Evolutionary conservation across 2,329 filamentous ascomycete species (phyloP), one percentile per base, ranked within the genome.

Genomic region (Pseudogymnoascus sp.): DNA sequence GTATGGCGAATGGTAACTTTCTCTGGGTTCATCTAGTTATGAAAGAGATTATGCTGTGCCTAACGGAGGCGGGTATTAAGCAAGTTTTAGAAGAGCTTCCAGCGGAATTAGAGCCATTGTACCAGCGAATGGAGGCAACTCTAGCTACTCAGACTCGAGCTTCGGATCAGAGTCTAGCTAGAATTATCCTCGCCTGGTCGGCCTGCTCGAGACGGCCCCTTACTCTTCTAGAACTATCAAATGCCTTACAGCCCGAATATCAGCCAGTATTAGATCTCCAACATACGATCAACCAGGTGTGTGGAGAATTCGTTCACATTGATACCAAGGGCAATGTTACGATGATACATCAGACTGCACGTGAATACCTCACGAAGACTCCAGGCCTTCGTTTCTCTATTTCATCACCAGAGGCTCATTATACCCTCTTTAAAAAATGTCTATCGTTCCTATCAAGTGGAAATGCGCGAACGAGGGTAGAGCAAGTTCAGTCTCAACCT

Each of bases 331-430:
- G 62, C 1, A 67, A 67, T 2, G 65, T 74, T 6, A 58, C 66
- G 5, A 63, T 75, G 60, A 66, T 75, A 2, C 74, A 76, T 54
- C 65, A 74, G 37, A 74, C 74, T 0, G 73, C 73, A 2, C 67
- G 70, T 18, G 73, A 74, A 30, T 75, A 74, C 60, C 59, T 75
- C 6, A 41, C n/a, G 20, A 14, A 38, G 18, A 37, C 43, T 38
- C 25, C 25, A 22, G 36, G 16, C 38, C 18, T 33, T 57, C 59
- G 37, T 50, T 50, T 14, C 2, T 30, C 16, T n/a, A n/a, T n/a
- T n/a, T n/a, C n/a, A n/a, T n/a, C n/a, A 50, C 20, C 20, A 30
- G 20, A 50, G 11, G 6, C 28, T 12, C 20, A 50, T n/a, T 3
- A 50, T 25, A 50, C 1, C 7, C 11, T 50, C 7, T 50, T 50